Conservation (phyloP, 352 stramenopile species). For the Globisporangium perplexum region DNA sequence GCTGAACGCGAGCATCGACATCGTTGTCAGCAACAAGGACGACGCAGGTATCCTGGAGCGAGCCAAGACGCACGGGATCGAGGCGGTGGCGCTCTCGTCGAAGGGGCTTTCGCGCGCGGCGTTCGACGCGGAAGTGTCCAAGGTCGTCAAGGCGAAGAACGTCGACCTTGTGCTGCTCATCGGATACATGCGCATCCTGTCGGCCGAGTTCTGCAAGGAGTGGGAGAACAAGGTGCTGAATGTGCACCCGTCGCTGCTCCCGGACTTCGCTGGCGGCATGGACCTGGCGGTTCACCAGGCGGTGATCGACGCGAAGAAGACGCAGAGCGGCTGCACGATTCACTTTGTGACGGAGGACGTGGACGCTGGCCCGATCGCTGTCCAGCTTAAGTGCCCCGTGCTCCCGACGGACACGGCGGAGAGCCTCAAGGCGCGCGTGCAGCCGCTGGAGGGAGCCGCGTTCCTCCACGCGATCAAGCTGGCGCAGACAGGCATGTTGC, state of each 20-base stretch:
- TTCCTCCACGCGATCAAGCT: constrained; percentile 86
- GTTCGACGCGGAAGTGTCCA: constrained; percentile 95
- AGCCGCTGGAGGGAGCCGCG: constrained; percentile 94
- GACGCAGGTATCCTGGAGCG: constrained; percentile 93
- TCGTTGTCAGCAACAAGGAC: constrained; percentile 96
- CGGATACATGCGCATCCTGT: constrained; percentile 99
- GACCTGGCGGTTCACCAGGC: constrained; percentile 98
- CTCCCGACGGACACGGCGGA: constrained; percentile 90
- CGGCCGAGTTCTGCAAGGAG: constrained; percentile 91
- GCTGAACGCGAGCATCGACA: constrained; percentile 93
- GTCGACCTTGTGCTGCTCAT: constrained; percentile 97
- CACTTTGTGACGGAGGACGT: constrained; percentile 98
- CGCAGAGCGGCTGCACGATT: constrained; percentile 96
- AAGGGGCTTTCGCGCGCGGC: constrained; percentile 86
- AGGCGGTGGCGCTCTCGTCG: constrained; percentile 53
- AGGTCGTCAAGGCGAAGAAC: constrained; percentile 88
- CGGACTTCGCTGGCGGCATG: constrained; percentile 99
- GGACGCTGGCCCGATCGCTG: constrained; percentile 96
- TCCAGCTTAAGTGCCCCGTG: constrained; percentile 94
- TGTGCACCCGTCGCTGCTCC: constrained; percentile 98
- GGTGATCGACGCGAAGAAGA: constrained; percentile 95
- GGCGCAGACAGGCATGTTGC: constrained; percentile 60
- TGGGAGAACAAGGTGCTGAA: constrained; percentile 97
- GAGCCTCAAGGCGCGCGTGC: constrained; percentile 95
- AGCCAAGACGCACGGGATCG: constrained; percentile 74